Percentiles rank a stretch among this genome's conserved stretches.
Conservation (phyloP, 768 basidiomycete species). For the Tylopilus balloui region DNA sequence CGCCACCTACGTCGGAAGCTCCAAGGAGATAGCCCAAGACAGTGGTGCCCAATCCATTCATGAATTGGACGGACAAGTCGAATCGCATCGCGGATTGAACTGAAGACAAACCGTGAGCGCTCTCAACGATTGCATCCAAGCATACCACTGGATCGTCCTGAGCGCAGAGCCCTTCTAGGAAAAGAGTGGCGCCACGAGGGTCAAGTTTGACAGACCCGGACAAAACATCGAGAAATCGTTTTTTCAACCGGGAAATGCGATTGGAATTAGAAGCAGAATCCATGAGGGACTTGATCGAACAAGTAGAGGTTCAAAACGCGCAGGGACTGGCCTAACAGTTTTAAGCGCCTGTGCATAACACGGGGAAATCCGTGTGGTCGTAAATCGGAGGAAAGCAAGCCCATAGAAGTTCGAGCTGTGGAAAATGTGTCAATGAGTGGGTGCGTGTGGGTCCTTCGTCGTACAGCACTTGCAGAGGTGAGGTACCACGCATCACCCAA, state of each 20-base stretch:
- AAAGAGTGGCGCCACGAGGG: slow-evolving; percentile 23
- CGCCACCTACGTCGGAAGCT: slow-evolving; percentile 39
- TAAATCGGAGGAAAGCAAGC: background rate
- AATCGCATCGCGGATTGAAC: slow-evolving; percentile 40
- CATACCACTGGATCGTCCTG: slow-evolving; percentile 38
- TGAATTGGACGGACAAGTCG: slow-evolving; percentile 35
- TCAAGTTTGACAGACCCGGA: slow-evolving; percentile 28
- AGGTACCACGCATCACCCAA: too few relatives aligned
- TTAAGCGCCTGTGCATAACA: background rate
- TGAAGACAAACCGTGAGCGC: slow-evolving; percentile 34
- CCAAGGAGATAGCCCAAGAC: slow-evolving; percentile 39
- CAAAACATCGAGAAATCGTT: slow-evolving; percentile 32
- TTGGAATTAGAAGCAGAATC: background rate
- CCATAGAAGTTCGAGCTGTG: background rate
- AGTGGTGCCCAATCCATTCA: slow-evolving; percentile 39
- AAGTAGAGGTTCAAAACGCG: background rate
- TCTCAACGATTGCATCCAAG: slow-evolving; percentile 35
- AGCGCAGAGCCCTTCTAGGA: slow-evolving; percentile 45
- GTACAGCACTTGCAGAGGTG: background rate
- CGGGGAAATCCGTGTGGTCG: background rate
- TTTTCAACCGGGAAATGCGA: slow-evolving; percentile 25
- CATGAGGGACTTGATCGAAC: background rate
- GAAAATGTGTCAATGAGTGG: background rate
- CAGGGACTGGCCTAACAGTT: background rate
- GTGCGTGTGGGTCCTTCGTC: background rate